phyloP scores from a whole-genome alignment of 805 yeast genomes.

The Hanseniaspora lindneri region DNA sequence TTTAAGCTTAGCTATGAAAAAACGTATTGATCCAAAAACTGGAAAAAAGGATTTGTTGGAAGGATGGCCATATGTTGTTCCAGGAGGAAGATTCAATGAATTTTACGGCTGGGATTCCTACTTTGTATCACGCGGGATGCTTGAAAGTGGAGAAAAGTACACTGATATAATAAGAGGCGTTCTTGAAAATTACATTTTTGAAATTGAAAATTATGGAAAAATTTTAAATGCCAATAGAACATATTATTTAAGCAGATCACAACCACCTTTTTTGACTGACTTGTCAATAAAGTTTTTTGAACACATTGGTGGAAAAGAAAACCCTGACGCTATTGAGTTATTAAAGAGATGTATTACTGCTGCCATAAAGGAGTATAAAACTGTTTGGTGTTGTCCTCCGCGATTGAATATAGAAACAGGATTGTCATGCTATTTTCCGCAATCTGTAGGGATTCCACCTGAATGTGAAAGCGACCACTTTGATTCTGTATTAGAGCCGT shows the following conservation, averaged over 20 bases:
- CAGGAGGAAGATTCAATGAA: conserved; percentile 96
- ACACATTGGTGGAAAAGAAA: conserved; percentile 40
- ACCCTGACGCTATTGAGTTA: conserved; percentile 45
- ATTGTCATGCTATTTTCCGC: conserved; percentile 79
- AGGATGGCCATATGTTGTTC: conserved; percentile 82
- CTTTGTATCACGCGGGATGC: conserved; percentile 74
- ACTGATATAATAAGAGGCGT: conserved; percentile 71
- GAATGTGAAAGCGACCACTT: conserved; percentile 91
- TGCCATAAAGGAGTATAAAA: conserved; percentile 74
- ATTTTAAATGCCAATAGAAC: conserved; percentile 88
- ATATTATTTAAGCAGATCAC: conserved; percentile 81
- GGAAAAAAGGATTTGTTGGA: conserved; percentile 38
- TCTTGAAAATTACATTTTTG: conserved; percentile 85
- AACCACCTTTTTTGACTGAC: conserved; percentile 93
- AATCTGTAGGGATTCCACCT: conserved; percentile 88
- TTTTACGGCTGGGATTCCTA: conserved; percentile 97
- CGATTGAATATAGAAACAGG: conserved; percentile 65
- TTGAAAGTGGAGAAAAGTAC: conserved; percentile 42
- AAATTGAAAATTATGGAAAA: conserved; percentile 81
- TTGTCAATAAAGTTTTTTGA: conserved; percentile 65
- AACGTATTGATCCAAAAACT: conserved; percentile 37
- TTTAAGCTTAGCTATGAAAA: conserved; percentile 63
- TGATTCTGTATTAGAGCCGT: conserved; percentile 55
- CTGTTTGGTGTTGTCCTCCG: conserved; percentile 69
- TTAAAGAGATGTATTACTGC: conserved; percentile 54